Evolutionary conservation across 164 flowering plant species (phyloP).

Genomic region (Tetrastigma voinierianum): DNA sequence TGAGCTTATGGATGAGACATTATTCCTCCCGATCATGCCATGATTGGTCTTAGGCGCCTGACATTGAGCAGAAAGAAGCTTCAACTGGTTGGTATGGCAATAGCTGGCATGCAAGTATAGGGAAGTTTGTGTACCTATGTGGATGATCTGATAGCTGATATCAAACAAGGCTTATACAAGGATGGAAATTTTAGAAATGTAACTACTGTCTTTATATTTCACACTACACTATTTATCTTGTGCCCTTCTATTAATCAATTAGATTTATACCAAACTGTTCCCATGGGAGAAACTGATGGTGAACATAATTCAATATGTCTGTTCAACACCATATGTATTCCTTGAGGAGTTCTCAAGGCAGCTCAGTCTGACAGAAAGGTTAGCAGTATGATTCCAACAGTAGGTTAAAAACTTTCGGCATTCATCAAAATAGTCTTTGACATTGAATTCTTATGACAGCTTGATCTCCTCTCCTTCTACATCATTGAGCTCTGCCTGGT

Average conservation of each 20-base stretch:
- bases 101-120: constrained; percentile 45
- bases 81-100: constrained; percentile 37
- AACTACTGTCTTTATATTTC: not conserved
- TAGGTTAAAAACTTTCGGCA: no score
- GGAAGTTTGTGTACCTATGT: constrained; percentile 36
- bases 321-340: constrained; percentile 37
- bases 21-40: constrained; percentile 34
- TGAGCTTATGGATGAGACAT: constrained; percentile 36
- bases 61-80: constrained; percentile 30
- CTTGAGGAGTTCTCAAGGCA: constrained; percentile 37
- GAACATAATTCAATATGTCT: constrained; percentile 34
- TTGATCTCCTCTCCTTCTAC: constrained; percentile 43
- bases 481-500: constrained; percentile 45
- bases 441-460: constrained; percentile 19
- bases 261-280: not conserved
- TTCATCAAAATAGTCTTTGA: not conserved
- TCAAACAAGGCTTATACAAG: constrained; percentile 34
- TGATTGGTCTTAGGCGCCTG: constrained; percentile 26
- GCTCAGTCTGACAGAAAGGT: constrained; percentile 34
- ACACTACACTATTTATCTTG: not conserved
- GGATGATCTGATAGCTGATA: constrained; percentile 31
- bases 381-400: not conserved
- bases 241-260: not conserved
- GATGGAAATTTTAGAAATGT: constrained; percentile 37
- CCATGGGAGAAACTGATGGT: constrained; percentile 34